Base-by-base conservation (phyloP, 176 grass and related monocot species). In the Calamus simplicifolius region DNA sequence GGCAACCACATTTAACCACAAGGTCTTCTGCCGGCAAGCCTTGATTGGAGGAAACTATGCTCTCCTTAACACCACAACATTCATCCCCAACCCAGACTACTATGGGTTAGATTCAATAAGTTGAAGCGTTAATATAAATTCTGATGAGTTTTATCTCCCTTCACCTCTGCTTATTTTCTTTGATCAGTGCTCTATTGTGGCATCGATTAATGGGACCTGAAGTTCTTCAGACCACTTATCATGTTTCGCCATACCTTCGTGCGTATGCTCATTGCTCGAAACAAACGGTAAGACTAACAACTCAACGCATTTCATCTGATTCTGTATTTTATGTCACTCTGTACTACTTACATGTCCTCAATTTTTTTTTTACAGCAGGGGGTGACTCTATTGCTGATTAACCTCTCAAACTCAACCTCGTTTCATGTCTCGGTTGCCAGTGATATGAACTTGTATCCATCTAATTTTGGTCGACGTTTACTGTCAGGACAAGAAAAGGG, bases 41-140 rank as follows among this genome's bases (percentile, higher is more conserved):
- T 63, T 87, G 64, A 73, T 81, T 64, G 83, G 83, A 58, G 78
- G 83, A 30, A 81, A 87, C 73, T 87, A 87, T 76, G 79, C 68
- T 62, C 79, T 87, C 49, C 78, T 87, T 43, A 60, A 87, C 79
- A 68, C 78, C 53, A 75, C 51, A 48, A 82, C 78, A 4, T 77
- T 82, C 70, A 58, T 69, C 16, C 83, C 83, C 28, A 78, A 82
- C 64, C 83, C 83, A 27, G 83, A 87, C 56, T 87, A 87, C 74
- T 87, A 81, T 60, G 61, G 77, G 77, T 58, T 30, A 67, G 68
- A 52, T 19, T 73, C 58, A 12, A 43, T 19, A 63, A 25, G 2
- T 62, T 25, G 3, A 27, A 54, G 19, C 6, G 12, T 43, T 43
- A 43, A 43, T 43, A 43, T 43, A 43, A 43, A 12, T 43, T 56